phyloP scores from a whole-genome alignment of 441 rosid genomes.

The Theobroma grandiflorum region DNA sequence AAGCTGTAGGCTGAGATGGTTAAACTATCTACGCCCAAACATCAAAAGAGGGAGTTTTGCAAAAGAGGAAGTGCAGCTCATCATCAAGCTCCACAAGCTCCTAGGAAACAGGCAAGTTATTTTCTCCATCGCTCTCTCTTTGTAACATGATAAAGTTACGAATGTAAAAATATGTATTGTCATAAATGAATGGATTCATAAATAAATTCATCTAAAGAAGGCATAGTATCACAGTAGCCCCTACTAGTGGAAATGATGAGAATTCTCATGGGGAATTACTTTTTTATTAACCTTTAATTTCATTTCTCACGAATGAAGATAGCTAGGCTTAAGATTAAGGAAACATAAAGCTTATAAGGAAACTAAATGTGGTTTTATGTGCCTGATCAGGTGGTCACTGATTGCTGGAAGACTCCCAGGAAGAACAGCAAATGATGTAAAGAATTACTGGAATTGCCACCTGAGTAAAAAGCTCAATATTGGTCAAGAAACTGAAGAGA shows the following conservation, averaged over 20 bases:
- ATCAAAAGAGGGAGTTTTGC: constrained; percentile 53
- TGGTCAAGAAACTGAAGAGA: constrained; percentile 27
- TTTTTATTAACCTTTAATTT: not conserved
- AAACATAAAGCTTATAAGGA: not conserved
- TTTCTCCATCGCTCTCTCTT: too few relatives aligned
- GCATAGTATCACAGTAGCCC: too few relatives aligned
- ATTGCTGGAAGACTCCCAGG: constrained; percentile 50
- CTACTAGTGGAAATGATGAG: too few relatives aligned
- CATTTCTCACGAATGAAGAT: not conserved
- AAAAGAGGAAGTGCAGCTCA: constrained; percentile 50
- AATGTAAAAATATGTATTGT: too few relatives aligned
- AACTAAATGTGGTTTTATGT: not conserved
- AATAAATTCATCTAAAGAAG: too few relatives aligned
- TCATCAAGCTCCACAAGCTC: constrained; percentile 52
- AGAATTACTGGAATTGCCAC: constrained; percentile 59
- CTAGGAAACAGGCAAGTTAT: constrained; percentile 48
- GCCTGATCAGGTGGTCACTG: constrained; percentile 45
- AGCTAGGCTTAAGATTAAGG: not conserved
- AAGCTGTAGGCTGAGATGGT: constrained; percentile 56
- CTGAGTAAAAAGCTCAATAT: constrained; percentile 39
- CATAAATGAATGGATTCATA: too few relatives aligned
- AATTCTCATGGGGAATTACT: not conserved
- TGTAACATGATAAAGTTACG: too few relatives aligned
- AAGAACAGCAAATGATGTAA: constrained; percentile 53
- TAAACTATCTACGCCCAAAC: constrained; percentile 57